These are phyloP conservation scores for Pythium grandisporangium DNA, from an alignment of 352 stramenopile species.

Conservation along the genomic window DNA sequence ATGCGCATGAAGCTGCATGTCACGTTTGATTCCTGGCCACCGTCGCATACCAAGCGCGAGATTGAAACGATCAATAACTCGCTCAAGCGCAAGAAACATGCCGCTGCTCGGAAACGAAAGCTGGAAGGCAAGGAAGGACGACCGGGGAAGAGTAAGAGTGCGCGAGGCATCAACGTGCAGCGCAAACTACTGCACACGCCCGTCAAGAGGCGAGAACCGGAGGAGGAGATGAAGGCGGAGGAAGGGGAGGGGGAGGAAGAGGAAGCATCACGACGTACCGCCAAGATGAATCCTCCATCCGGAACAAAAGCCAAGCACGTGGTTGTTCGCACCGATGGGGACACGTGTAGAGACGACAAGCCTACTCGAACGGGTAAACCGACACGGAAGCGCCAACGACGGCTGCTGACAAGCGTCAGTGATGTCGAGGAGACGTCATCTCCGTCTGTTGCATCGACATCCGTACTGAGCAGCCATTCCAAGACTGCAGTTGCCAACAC, in stretches of 20 bases:
- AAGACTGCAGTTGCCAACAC: too few species aligned
- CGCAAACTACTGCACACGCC: conserved; percentile 68
- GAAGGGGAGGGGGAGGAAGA: background rate
- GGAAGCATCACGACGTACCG: conserved; percentile 1
- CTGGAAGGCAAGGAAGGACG: conserved; percentile 23
- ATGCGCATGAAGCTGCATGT: conserved; percentile 78
- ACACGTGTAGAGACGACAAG: too few species aligned
- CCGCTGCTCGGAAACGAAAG: conserved; percentile 52
- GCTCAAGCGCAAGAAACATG: conserved; percentile 52
- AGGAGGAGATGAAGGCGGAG: background rate
- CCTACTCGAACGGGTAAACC: too few species aligned
- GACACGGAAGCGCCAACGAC: too few species aligned
- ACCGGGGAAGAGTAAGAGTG: conserved; percentile 4
- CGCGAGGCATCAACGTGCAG: conserved; percentile 30
- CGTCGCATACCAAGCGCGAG: conserved; percentile 43
- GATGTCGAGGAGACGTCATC: too few species aligned
- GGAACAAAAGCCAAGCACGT: conserved; percentile 5
- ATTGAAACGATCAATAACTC: conserved; percentile 82
- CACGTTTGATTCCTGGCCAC: conserved; percentile 29
- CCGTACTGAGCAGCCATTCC: too few species aligned
- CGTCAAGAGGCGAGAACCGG: conserved; percentile 22
- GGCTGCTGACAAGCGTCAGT: too few species aligned
- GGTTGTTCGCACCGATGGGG: too few species aligned
- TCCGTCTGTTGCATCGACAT: too few species aligned
- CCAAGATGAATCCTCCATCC: conserved; percentile 2